phyloP scores from a whole-genome alignment of 2,329 filamentous ascomycete genomes.

The Diaporthe citrichinensis region DNA sequence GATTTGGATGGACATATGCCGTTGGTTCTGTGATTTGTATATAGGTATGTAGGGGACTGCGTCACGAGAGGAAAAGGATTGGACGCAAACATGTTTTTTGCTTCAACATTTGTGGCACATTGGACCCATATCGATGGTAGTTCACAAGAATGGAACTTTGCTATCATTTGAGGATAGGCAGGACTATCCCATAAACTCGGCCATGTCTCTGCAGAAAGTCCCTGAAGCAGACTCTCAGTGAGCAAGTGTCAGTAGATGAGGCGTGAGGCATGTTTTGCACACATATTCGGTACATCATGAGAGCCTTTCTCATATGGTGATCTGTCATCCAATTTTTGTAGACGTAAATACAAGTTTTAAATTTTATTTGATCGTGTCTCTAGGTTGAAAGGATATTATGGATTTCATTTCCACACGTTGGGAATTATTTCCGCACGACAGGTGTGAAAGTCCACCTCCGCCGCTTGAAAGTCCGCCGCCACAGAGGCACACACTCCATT shows the following conservation, averaged over 20 bases:
- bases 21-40: neutral
- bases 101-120: neutral
- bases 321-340: neutral
- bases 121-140: neutral
- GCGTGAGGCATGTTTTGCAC: neutral
- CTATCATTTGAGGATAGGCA: too few relatives aligned
- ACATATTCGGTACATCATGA: neutral
- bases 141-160: too few relatives aligned
- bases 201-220: neutral
- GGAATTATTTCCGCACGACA: neutral
- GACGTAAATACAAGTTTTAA: neutral
- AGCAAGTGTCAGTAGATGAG: neutral
- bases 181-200: accelerated
- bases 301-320: too few relatives aligned
- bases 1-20: too few relatives aligned
- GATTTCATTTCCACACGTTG: neutral
- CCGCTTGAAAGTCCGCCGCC: slow-evolving; percentile 9
- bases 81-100: neutral
- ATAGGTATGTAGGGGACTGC: accelerated
- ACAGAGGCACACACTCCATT: too few relatives aligned
- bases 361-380: neutral
- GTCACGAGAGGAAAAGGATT: neutral
- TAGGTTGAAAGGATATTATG: too few relatives aligned
- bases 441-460: neutral
- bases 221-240: neutral